Evolutionary conservation across 2,329 filamentous ascomycete genomes (phyloP), one percentile per base, ranked within the genome.

Genomic region (Aspergillus aculeatus): DNA sequence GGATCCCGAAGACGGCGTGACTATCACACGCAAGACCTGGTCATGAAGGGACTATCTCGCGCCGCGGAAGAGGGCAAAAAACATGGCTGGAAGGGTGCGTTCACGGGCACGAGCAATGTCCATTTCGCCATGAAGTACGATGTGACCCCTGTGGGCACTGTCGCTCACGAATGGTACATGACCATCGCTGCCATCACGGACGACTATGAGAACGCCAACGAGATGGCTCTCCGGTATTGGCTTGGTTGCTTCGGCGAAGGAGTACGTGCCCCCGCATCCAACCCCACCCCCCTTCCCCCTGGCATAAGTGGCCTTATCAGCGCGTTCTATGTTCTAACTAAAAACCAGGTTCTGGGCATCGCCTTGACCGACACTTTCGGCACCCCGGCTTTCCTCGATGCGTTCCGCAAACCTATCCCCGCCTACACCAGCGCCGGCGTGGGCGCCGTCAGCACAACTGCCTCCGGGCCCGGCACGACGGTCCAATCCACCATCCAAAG

Each of bases 91-190:
- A 77, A 83, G 1, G 93, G 94, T 10, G 89, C 87, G 72, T 82
- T 98, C 50, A 86, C 89, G 0, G 95, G 95, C 11, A 96, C 94
- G 0, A 98, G 93, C 75, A 99, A 99, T 71, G 95, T 99, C 4
- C 94, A 98, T 74, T 86, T 99, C 66, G 95, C 95, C 11, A 96
- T 96, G 92, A 89, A 92, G 69, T 94, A 96, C 77, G 87, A 86
- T 49, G 86, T 97, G 50, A 80, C 86, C 3, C 92, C 95, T 0
- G 85, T 98, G 12, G 95, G 95, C 5, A 99, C 95, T 0, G 88
- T 91, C 2, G 95, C 95, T 0, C 95, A 99, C 72, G 95, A 99
- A 78, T 99, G 95, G 95, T 98, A 97, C 81, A 99, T 99, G 95
- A 93, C 92, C 47, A 94, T 96, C 63, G 95, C 95, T 0, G 93